phyloP scores from a whole-genome alignment of 2,329 filamentous ascomycete species.

The Aspergillus unguis region DNA sequence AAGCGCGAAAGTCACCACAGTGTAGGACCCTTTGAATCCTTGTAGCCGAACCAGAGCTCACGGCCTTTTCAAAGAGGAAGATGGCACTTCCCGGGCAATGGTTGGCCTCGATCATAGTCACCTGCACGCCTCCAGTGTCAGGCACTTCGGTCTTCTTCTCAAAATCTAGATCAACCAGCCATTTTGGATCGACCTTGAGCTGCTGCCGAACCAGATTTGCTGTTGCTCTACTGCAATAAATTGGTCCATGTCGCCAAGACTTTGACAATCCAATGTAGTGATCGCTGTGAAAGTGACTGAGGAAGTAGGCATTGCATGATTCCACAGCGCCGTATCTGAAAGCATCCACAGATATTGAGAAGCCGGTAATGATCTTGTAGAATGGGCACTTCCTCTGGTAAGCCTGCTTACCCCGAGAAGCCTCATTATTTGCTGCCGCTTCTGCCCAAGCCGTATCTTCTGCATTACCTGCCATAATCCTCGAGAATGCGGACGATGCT shows the following conservation, averaged over 20 bases:
- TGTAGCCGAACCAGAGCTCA: constrained; percentile 58
- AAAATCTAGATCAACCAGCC: constrained; percentile 80
- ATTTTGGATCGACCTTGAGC: constrained; percentile 79
- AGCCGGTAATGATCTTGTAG: constrained; percentile 94
- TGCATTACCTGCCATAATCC: constrained; percentile 86
- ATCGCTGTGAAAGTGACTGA: constrained; percentile 97
- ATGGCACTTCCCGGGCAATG: constrained; percentile 94
- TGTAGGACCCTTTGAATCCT: constrained; percentile 79
- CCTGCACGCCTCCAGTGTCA: constrained; percentile 73
- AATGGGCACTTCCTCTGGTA: constrained; percentile 93
- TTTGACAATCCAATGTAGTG: constrained; percentile 90
- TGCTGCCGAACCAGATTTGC: constrained; percentile 85
- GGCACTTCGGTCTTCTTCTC: constrained; percentile 76
- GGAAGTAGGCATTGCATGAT: constrained; percentile 89
- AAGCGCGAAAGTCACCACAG: constrained; percentile 93
- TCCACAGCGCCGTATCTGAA: constrained; percentile 93
- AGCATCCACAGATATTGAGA: constrained; percentile 91
- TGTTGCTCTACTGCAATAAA: constrained; percentile 93
- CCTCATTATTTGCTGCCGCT: constrained; percentile 74
- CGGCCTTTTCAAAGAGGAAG: constrained; percentile 82
- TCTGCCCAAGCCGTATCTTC: constrained; percentile 88
- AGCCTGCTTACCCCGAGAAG: constrained; percentile 77
- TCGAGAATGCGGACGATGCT: constrained; percentile 74
- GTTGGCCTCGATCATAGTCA: constrained; percentile 95
- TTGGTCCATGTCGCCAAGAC: constrained; percentile 87